These are phyloP conservation scores for Musa itinerans DNA, from an alignment of 176 grass and related monocot species.

Conservation along the genomic window DNA sequence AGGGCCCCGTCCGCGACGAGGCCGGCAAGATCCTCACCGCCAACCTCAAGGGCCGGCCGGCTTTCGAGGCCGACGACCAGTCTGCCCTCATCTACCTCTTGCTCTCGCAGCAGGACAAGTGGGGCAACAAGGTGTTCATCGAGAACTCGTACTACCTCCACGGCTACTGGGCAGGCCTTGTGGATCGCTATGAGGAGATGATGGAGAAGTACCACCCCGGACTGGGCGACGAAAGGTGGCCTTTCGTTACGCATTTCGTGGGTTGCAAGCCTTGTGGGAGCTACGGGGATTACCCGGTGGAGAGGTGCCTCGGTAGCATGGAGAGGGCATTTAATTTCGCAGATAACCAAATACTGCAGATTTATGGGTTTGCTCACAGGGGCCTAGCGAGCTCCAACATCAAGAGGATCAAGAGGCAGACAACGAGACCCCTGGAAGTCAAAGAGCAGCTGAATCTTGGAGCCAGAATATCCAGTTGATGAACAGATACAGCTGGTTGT, in stretches of 20 bases:
- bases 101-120: conserved; percentile 40
- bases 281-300: conserved; percentile 35
- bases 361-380: conserved; percentile 43
- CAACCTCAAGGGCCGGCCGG: conserved; percentile 39
- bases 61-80: conserved; percentile 70
- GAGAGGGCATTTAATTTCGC: conserved; percentile 81
- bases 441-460: conserved; percentile 29
- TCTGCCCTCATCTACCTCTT: conserved; percentile 69
- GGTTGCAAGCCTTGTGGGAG: conserved; percentile 41
- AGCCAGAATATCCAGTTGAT: conserved; percentile 17
- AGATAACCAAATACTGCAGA: conserved; percentile 59
- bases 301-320: conserved; percentile 40
- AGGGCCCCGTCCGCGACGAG: conserved; percentile 33
- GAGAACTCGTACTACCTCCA: conserved; percentile 71
- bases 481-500: background rate
- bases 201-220: conserved; percentile 63
- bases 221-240: conserved; percentile 66
- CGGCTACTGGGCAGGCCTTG: conserved; percentile 42
- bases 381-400: conserved; percentile 28
- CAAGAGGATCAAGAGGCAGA: conserved; percentile 22
- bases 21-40: conserved; percentile 45
- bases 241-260: conserved; percentile 66
- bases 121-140: conserved; percentile 54
- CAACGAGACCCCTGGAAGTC: conserved; percentile 24
- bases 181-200: conserved; percentile 50